These are phyloP conservation scores for Elongisporangium prolatum DNA, from an alignment of 352 stramenopile species.

Conservation along the genomic window DNA sequence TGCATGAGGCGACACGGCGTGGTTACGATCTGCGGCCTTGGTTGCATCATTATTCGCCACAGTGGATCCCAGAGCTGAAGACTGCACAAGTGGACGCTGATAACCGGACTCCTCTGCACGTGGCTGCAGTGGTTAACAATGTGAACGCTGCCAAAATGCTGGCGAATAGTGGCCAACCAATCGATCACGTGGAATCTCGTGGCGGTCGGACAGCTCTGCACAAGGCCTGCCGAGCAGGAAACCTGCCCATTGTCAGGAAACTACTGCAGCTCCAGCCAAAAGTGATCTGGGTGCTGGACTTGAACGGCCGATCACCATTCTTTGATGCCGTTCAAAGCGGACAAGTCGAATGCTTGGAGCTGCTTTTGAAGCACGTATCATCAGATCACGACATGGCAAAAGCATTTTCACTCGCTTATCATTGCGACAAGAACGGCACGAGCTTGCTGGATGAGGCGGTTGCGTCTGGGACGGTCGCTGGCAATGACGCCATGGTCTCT, in stretches of 20 bases:
- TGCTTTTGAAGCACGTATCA: background rate
- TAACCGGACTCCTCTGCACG: background rate
- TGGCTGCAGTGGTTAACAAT: background rate
- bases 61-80: background rate
- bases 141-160: background rate
- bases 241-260: background rate
- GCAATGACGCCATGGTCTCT: background rate
- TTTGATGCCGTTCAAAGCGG: background rate
- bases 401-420: background rate
- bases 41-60: slow-evolving; percentile 4
- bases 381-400: too few relatives aligned
- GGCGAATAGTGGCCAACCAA: background rate
- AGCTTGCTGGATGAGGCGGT: background rate
- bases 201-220: background rate
- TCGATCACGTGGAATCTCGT: background rate
- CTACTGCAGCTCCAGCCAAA: background rate
- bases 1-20: slow-evolving; percentile 17
- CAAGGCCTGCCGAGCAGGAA: background rate
- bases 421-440: background rate
- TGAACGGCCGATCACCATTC: background rate
- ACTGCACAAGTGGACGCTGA: background rate
- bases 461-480: background rate
- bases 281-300: background rate
- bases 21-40: slow-evolving; percentile 19
- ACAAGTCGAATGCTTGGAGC: background rate